A percentile compares a stretch with the other conserved stretches of the same genome.
These are phyloP conservation scores for Naegleria lovaniensis DNA, from an alignment of 208 protist genomes.

Conservation along the genomic window DNA sequence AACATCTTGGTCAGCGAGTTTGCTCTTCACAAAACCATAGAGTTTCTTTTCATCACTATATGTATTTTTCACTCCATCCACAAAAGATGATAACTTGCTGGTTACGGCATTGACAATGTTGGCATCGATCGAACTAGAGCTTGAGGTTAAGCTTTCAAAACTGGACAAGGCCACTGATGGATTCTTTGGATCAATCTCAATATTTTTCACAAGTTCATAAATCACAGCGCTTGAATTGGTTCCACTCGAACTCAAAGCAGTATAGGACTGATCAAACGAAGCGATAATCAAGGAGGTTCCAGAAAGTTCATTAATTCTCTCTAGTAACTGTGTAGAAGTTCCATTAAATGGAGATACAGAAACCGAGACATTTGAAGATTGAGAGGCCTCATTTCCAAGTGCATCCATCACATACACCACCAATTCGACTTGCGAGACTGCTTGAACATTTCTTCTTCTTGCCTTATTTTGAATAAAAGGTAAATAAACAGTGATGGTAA, in stretches of 20 bases:
- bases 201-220: neutral
- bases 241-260: neutral
- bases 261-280: neutral
- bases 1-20: neutral
- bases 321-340: neutral
- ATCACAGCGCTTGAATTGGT: neutral
- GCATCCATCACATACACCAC: neutral
- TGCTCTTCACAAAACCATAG: neutral
- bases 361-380: neutral
- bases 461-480: neutral
- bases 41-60: neutral
- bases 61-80: neutral
- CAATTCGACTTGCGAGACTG: neutral
- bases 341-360: neutral
- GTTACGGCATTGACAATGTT: neutral
- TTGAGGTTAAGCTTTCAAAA: neutral
- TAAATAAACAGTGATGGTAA: neutral
- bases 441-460: neutral
- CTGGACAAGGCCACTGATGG: neutral
- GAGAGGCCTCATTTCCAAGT: neutral
- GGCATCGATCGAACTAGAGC: neutral
- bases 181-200: neutral
- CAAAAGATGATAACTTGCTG: neutral
- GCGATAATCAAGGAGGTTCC: neutral
- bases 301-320: neutral